Evolutionary conservation across 2,329 filamentous ascomycete species (phyloP).

Genomic region (Tolypocladium endophyticum): DNA sequence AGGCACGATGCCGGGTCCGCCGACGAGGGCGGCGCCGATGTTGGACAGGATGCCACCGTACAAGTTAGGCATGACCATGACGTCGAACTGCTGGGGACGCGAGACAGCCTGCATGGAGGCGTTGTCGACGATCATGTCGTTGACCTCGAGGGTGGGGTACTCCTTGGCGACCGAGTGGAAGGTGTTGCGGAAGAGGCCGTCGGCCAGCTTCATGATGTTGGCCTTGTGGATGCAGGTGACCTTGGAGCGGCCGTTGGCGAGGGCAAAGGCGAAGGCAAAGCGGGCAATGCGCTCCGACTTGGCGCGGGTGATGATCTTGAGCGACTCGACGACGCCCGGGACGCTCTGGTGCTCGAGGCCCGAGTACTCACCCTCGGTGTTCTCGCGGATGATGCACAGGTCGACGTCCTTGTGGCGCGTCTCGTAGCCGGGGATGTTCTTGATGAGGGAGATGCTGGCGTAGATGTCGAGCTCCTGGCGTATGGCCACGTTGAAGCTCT

Average conservation of each 20-base stretch:
- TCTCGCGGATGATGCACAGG: constrained; percentile 99
- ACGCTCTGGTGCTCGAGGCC: constrained; percentile 98
- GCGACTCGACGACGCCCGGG: constrained; percentile 89
- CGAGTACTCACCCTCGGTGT: constrained; percentile 99
- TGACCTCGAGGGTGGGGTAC: constrained; percentile 89
- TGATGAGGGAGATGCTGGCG: constrained; percentile 93
- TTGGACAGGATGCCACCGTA: constrained; percentile 99
- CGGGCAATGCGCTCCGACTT: constrained; percentile 99
- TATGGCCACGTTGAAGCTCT: constrained; percentile 98
- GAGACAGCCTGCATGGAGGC: constrained; percentile 99
- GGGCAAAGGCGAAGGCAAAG: constrained; percentile 95
- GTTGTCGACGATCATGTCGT: constrained; percentile 99
- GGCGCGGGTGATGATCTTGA: constrained; percentile 99
- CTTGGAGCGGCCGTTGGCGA: constrained; percentile 98
- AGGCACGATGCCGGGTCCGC: constrained; percentile 91
- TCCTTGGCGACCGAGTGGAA: constrained; percentile 90
- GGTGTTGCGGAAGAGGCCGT: constrained; percentile 96
- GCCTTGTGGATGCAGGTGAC: constrained; percentile 99
- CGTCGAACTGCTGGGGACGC: constrained; percentile 94
- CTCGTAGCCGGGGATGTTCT: constrained; percentile 98
- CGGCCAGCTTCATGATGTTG: constrained; percentile 99
- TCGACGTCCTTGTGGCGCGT: constrained; percentile 97
- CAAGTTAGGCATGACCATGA: constrained; percentile 99
- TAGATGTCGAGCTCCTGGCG: constrained; percentile 99
- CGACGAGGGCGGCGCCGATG: constrained; percentile 93